Conservation (phyloP, 2,329 filamentous ascomycete species). For the Hymenoscyphus scutula region DNA sequence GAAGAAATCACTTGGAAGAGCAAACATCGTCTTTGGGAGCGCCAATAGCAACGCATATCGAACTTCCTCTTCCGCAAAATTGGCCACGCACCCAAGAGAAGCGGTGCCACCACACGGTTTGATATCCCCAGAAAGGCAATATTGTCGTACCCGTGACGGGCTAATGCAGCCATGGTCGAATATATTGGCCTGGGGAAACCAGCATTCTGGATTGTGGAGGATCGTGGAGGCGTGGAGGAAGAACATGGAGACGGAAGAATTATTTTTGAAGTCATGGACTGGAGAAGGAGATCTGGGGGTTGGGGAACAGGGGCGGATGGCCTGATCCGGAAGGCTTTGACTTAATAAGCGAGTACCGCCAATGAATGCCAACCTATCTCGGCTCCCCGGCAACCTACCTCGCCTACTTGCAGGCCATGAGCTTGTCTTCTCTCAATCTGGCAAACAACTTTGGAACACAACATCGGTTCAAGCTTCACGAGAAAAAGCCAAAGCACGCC, state of each 20-base stretch:
- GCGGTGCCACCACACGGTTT: not conserved
- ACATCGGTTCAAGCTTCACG: not conserved
- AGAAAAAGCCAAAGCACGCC: not conserved
- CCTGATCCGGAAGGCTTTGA: too few species aligned
- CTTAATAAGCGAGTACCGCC: too few species aligned
- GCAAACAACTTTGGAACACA: not conserved
- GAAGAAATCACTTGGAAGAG: not conserved
- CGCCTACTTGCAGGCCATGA: not conserved
- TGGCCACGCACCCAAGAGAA: not conserved
- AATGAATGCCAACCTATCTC: not conserved
- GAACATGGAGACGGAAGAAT: slow-evolving; percentile 8
- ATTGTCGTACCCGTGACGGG: not conserved
- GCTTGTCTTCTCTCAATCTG: not conserved
- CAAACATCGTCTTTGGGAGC: not conserved
- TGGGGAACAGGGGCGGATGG: not conserved
- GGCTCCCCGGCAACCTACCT: too few species aligned
- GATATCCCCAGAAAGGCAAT: not conserved
- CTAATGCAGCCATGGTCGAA: too few species aligned
- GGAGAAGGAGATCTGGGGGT: not conserved
- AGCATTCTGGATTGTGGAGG: not conserved
- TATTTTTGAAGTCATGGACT: not conserved
- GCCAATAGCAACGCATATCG: not conserved
- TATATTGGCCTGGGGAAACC: not conserved
- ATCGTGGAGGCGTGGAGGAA: slow-evolving; percentile 2
- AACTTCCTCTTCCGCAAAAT: not conserved